Percentiles rank a stretch among this genome's conserved stretches.
Conservation (phyloP, 805 yeast genomes). For the Wickerhamiella qilinensis region DNA sequence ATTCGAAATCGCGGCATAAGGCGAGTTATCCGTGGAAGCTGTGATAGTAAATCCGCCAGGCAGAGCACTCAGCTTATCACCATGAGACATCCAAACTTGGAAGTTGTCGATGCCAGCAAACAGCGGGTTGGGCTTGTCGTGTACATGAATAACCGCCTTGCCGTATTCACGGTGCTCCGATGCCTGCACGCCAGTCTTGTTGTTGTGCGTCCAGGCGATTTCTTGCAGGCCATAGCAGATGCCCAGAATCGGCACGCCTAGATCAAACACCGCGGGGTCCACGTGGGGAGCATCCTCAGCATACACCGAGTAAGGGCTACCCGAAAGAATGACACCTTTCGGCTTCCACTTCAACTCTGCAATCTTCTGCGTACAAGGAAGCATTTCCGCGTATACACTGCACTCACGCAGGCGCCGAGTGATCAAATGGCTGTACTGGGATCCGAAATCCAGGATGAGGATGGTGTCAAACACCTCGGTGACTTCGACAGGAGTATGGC, state of each 20-base stretch:
- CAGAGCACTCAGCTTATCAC: slow-evolving; percentile 81
- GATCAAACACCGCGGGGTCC: slow-evolving; percentile 80
- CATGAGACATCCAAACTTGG: slow-evolving; percentile 99
- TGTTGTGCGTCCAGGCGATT: slow-evolving; percentile 84
- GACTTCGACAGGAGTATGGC: slow-evolving; percentile 34
- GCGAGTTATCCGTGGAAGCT: slow-evolving; percentile 88
- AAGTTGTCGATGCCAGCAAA: slow-evolving; percentile 86
- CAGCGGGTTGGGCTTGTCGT: slow-evolving; percentile 49
- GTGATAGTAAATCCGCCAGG: slow-evolving; percentile 81
- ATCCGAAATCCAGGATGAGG: slow-evolving; percentile 92
- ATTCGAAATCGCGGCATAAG: slow-evolving; percentile 83
- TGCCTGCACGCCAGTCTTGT: slow-evolving; percentile 75
- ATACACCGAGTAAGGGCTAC: slow-evolving; percentile 96
- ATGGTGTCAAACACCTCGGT: slow-evolving; percentile 89
- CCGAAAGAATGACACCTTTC: slow-evolving; percentile 88
- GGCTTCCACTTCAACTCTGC: slow-evolving; percentile 86
- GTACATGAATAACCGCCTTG: slow-evolving; percentile 74
- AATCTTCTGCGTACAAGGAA: slow-evolving; percentile 97
- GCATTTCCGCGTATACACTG: slow-evolving; percentile 97
- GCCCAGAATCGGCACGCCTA: slow-evolving; percentile 88
- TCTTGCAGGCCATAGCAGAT: slow-evolving; percentile 99
- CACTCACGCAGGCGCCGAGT: slow-evolving; percentile 96
- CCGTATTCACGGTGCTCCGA: slow-evolving; percentile 98
- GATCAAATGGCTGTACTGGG: slow-evolving; percentile 93
- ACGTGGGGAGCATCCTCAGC: slow-evolving; percentile 95